These are phyloP conservation scores for bread wheat (Triticum aestivum) DNA, from an alignment of 176 grass and related monocot genomes.

Conservation along the genomic window IWGSC_CS_RefSeq_v2.1 NC_057802.1:313153390-313153889, in stretches of 20 bases:
- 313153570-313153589: slow-evolving; percentile 56
- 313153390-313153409: slow-evolving; percentile 19
- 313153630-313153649: background rate
- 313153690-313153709: slow-evolving; percentile 5
- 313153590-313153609: slow-evolving; percentile 21
- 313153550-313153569: slow-evolving; percentile 63
- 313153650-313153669: background rate
- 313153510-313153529: slow-evolving; percentile 55
- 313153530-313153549: slow-evolving; percentile 81
- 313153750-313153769: too few species aligned
- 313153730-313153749: background rate
- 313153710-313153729: background rate
- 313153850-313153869: background rate
- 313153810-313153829: slow-evolving; percentile 3
- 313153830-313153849: slow-evolving; percentile 4
- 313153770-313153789: too few species aligned
- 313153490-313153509: slow-evolving; percentile 75
- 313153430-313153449: slow-evolving; percentile 92
- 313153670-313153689: slow-evolving; percentile 4
- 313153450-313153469: slow-evolving; percentile 96
- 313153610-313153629: slow-evolving; percentile 3
- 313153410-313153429: slow-evolving; percentile 95
- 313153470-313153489: slow-evolving; percentile 88
- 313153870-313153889: background rate
- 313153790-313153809: background rate